These are phyloP conservation scores for Hypholoma sublateritium DNA, from an alignment of 768 basidiomycete species.

Conservation along the genomic window DNA sequence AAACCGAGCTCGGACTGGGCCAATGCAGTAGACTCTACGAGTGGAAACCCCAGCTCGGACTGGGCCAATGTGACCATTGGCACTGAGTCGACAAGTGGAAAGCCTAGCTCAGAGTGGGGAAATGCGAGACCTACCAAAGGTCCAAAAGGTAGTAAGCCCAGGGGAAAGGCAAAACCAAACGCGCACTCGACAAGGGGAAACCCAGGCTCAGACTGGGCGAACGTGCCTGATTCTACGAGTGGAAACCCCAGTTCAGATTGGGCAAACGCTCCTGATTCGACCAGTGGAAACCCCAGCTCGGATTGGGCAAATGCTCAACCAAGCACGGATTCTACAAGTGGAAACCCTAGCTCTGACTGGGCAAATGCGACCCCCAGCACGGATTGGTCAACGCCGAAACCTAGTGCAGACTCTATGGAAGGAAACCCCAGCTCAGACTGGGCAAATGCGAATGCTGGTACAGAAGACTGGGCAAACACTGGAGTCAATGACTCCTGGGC, in stretches of 20 bases:
- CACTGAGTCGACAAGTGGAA: background rate
- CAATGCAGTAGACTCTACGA: background rate
- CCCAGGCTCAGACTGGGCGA: too few relatives aligned
- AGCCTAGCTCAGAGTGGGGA: background rate
- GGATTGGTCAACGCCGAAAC: background rate
- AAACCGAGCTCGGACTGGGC: too few relatives aligned
- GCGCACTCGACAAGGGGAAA: too few relatives aligned
- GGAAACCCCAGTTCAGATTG: background rate
- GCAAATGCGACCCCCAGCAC: background rate
- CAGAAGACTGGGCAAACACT: slow-evolving; percentile 5
- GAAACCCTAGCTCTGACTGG: background rate
- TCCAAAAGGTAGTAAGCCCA: background rate
- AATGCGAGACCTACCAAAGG: background rate
- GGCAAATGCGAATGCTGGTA: background rate
- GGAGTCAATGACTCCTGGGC: slow-evolving; percentile 1
- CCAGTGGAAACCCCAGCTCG: background rate
- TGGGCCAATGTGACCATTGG: background rate
- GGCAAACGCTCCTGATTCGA: background rate
- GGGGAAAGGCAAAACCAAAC: background rate
- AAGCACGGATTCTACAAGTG: background rate
- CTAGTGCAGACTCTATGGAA: background rate
- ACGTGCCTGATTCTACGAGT: background rate
- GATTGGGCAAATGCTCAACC: background rate
- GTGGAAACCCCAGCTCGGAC: background rate
- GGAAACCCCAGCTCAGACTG: background rate